Evolutionary conservation across 805 yeast genomes (phyloP).

Genomic region (Saturnispora silvae): DNA sequence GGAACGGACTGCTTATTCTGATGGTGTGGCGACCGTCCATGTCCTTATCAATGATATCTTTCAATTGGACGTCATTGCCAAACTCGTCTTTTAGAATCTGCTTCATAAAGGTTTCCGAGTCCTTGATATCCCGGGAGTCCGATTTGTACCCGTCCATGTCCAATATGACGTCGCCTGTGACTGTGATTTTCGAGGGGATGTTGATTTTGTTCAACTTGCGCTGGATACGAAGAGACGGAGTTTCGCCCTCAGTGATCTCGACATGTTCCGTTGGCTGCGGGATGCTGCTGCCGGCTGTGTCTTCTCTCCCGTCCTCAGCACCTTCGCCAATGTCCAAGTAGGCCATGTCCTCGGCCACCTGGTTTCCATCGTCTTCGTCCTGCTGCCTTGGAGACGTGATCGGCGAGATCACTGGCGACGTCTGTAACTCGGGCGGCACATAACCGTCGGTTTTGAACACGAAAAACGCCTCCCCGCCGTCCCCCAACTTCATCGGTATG

Average conservation of each 20-base stretch:
- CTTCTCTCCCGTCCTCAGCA: slow-evolving; percentile 7
- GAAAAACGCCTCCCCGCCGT: slow-evolving; percentile 96
- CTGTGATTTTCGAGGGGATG: slow-evolving; percentile 79
- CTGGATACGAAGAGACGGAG: slow-evolving; percentile 1
- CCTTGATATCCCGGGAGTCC: slow-evolving; percentile 63
- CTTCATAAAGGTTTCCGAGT: slow-evolving; percentile 65
- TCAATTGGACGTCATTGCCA: slow-evolving; percentile 38
- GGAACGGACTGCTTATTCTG: slow-evolving; percentile 31
- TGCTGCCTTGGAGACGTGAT: slow-evolving; percentile 52
- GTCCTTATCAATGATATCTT: slow-evolving; percentile 42
- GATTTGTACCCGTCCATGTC: slow-evolving; percentile 97
- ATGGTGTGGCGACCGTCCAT: slow-evolving; percentile 51
- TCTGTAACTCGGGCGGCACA: slow-evolving; percentile 68
- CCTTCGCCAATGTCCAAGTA: slow-evolving; percentile 36
- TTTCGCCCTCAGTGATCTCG: background rate
- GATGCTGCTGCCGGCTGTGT: background rate
- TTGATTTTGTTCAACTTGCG: background rate
- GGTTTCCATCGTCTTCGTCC: slow-evolving; percentile 16
- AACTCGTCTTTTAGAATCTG: slow-evolving; percentile 71
- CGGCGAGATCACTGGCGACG: slow-evolving; percentile 77
- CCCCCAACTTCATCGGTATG: slow-evolving; percentile 92
- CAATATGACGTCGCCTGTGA: slow-evolving; percentile 78
- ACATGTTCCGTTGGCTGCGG: slow-evolving; percentile 1
- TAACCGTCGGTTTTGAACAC: slow-evolving; percentile 77
- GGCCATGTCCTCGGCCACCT: slow-evolving; percentile 37